Evolutionary conservation across 1,139 yeast genomes (phyloP).

Genomic region (Sugiyamaella xylanicola): DNA sequence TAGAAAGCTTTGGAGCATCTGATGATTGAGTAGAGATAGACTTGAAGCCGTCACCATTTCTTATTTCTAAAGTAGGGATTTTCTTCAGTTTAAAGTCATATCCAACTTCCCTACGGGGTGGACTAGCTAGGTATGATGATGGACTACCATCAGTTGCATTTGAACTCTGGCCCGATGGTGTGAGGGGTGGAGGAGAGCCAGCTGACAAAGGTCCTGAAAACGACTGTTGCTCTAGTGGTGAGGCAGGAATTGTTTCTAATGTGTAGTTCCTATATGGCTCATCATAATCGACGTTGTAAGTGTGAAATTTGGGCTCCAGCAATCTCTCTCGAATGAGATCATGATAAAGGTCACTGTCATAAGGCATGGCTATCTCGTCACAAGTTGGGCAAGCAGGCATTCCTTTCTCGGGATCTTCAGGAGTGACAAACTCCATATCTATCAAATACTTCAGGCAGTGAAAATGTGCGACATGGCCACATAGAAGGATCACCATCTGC

Average conservation of each 20-base stretch:
- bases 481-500: conserved; percentile 30
- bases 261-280: conserved; percentile 3
- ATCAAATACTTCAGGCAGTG: conserved; percentile 33
- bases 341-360: conserved; percentile 27
- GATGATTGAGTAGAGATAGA: too few relatives aligned
- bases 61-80: neutral
- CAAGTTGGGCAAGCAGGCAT: conserved; percentile 37
- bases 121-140: conserved; percentile 3
- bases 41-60: neutral
- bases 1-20: too few relatives aligned
- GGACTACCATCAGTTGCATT: conserved; percentile 12
- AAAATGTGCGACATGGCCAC: conserved; percentile 34
- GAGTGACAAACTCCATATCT: conserved; percentile 22
- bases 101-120: neutral
- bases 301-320: conserved; percentile 9
- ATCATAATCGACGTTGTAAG: neutral
- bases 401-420: conserved; percentile 22
- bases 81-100: neutral
- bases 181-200: conserved; percentile 11
- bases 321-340: conserved; percentile 31
- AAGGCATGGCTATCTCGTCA: conserved; percentile 32
- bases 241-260: conserved; percentile 1
- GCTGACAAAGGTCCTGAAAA: neutral
- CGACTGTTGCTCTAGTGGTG: neutral
- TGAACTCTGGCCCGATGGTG: conserved; percentile 13